Percentiles rank a stretch among this genome's conserved stretches.
phyloP scores from a whole-genome alignment of 352 stramenopile genomes.

The Salisapilia sapeloensis region DNA sequence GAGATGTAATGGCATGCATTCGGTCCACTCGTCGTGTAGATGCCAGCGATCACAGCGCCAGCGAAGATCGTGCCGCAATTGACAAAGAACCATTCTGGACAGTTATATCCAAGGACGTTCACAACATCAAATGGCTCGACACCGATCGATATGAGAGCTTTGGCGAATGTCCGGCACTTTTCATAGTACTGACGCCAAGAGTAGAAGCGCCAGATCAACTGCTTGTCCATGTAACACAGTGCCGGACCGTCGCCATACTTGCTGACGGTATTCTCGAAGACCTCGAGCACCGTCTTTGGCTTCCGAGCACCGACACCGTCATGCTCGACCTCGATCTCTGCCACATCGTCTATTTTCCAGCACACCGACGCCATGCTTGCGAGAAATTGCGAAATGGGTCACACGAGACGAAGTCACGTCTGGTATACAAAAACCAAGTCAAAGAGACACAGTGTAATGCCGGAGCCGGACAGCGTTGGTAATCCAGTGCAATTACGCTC shows the following conservation, averaged over 20 bases:
- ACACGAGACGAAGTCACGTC: too few species aligned
- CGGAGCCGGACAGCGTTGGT: too few species aligned
- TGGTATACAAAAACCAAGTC: too few species aligned
- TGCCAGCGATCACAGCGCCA: conserved; percentile 55
- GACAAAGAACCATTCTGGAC: conserved; percentile 72
- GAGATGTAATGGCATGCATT: conserved; percentile 66
- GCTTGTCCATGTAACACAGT: conserved; percentile 16
- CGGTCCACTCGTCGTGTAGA: conserved; percentile 71
- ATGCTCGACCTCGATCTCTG: conserved; percentile 1
- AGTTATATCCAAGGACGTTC: conserved; percentile 74
- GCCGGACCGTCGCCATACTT: conserved; percentile 9
- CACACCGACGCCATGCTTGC: too few species aligned
- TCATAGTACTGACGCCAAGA: conserved; percentile 66
- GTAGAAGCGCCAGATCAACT: conserved; percentile 27
- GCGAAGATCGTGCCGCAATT: conserved; percentile 67
- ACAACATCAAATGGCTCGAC: conserved; percentile 53
- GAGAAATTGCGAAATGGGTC: too few species aligned
- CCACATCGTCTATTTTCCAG: too few species aligned
- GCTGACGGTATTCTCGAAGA: conserved; percentile 18
- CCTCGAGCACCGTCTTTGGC: conserved; percentile 14
- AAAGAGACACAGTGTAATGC: too few species aligned
- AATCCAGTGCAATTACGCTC: too few species aligned
- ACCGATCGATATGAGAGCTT: conserved; percentile 53
- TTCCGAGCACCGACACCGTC: conserved; percentile 11
- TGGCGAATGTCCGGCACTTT: conserved; percentile 44